Percentiles rank a stretch among this genome's conserved stretches.
Evolutionary conservation across 2,329 filamentous ascomycete species (phyloP).

Genomic region (Calycina herbarum): DNA sequence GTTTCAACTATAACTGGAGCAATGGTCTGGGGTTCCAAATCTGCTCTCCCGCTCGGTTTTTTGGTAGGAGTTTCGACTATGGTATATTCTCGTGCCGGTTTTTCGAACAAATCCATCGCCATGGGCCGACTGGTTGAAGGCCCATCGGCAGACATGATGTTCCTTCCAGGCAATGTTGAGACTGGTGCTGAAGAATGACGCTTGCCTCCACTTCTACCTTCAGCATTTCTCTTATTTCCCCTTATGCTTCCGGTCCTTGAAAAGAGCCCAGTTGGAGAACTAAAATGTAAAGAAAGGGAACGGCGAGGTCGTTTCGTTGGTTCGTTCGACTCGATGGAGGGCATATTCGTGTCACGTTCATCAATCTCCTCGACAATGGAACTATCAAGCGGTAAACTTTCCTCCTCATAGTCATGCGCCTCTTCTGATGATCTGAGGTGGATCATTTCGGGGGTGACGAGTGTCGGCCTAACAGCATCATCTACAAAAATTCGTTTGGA

Average conservation of each 20-base stretch:
- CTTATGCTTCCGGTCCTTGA: constrained; percentile 57
- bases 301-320: constrained; percentile 49
- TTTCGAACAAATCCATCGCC: neutral
- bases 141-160: constrained; percentile 31
- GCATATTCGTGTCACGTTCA: constrained; percentile 23
- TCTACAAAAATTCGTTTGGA: constrained; percentile 35
- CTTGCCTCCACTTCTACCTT: constrained; percentile 45
- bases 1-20: constrained; percentile 12
- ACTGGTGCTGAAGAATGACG: constrained; percentile 56
- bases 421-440: constrained; percentile 18
- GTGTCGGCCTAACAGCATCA: constrained; percentile 31
- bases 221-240: constrained; percentile 52
- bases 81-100: neutral
- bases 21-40: constrained; percentile 31
- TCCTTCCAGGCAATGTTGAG: constrained; percentile 33
- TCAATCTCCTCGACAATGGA: constrained; percentile 25
- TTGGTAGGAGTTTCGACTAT: neutral
- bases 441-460: constrained; percentile 37
- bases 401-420: constrained; percentile 28
- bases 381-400: constrained; percentile 28
- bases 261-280: constrained; percentile 57
- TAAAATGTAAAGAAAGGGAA: constrained; percentile 61
- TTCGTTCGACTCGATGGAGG: constrained; percentile 37
- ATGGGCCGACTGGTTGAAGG: constrained; percentile 17
- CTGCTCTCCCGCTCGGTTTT: constrained; percentile 13